phyloP scores from a whole-genome alignment of 176 grass and related monocot genomes.

The Melocanna baccifera region DNA sequence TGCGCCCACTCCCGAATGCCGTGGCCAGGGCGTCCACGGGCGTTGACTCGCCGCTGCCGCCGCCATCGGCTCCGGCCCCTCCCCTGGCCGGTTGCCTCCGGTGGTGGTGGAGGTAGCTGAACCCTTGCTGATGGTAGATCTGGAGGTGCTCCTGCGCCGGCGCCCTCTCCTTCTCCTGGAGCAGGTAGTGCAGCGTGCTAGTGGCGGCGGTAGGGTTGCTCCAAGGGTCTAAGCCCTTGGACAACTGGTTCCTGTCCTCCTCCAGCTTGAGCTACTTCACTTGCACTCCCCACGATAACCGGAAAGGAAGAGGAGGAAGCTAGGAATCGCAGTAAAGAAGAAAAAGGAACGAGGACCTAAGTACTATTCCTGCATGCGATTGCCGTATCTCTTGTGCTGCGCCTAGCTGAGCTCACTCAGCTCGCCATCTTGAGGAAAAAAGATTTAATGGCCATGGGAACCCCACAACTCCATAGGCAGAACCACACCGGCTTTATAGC shows the following conservation, averaged over 20 bases:
- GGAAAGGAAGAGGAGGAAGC: slow-evolving; percentile 27
- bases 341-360: slow-evolving; percentile 1
- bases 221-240: slow-evolving; percentile 72
- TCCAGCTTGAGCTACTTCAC: slow-evolving; percentile 51
- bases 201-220: slow-evolving; percentile 44
- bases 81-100: slow-evolving; percentile 33
- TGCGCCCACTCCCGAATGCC: slow-evolving; percentile 67
- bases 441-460: slow-evolving; percentile 35
- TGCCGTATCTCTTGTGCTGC: slow-evolving; percentile 9
- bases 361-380: slow-evolving; percentile 32
- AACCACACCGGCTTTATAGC: slow-evolving; percentile 35
- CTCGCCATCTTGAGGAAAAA: slow-evolving; percentile 36
- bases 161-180: slow-evolving; percentile 52
- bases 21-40: slow-evolving; percentile 55
- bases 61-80: slow-evolving; percentile 6
- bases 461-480: slow-evolving; percentile 28
- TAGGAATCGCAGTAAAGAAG: slow-evolving; percentile 10
- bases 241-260: slow-evolving; percentile 63
- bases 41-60: slow-evolving; percentile 65
- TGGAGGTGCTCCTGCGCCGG: slow-evolving; percentile 46
- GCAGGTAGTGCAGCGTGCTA: slow-evolving; percentile 56
- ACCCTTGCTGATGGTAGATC: slow-evolving; percentile 54
- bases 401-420: slow-evolving; percentile 30
- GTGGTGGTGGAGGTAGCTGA: slow-evolving; percentile 47
- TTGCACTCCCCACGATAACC: slow-evolving; percentile 15